Conservation (phyloP, 768 basidiomycete species). For the Lactarius vividus region DNA sequence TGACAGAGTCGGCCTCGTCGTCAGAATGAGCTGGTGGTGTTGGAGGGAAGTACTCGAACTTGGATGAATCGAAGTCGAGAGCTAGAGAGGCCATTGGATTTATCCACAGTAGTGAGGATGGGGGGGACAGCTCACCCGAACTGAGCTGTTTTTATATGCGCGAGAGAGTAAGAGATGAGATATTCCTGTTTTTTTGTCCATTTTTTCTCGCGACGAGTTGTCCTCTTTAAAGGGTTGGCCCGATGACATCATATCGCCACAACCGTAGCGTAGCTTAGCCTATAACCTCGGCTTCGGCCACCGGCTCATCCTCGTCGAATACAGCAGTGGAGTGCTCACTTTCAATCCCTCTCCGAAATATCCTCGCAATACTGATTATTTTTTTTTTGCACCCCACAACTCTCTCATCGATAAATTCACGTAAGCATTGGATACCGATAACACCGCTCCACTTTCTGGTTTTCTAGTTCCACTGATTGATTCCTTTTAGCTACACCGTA, state of each 20-base stretch:
- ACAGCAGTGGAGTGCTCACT: not conserved
- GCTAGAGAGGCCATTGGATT: slow-evolving; percentile 24
- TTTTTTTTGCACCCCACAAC: slow-evolving; percentile 2
- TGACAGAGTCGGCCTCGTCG: slow-evolving; percentile 22
- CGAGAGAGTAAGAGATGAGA: not conserved
- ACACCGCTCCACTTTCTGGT: slow-evolving; percentile 6
- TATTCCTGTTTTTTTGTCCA: not conserved
- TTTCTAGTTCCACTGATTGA: slow-evolving; percentile 1
- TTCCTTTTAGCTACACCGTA: slow-evolving; percentile 1
- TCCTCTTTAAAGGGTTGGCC: slow-evolving; percentile 13
- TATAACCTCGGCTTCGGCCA: not conserved
- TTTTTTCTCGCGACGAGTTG: slow-evolving; percentile 11
- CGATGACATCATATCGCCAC: slow-evolving; percentile 22
- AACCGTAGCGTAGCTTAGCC: not conserved
- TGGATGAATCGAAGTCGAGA: slow-evolving; percentile 23
- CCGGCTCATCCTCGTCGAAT: slow-evolving; percentile 8
- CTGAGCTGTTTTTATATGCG: slow-evolving; percentile 7
- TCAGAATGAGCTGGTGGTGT: slow-evolving; percentile 34
- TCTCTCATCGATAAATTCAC: slow-evolving; percentile 21
- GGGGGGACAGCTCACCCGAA: slow-evolving; percentile 9
- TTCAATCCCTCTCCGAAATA: not conserved
- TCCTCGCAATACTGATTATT: not conserved
- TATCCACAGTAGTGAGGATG: slow-evolving; percentile 1
- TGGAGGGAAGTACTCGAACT: slow-evolving; percentile 37
- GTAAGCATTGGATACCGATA: slow-evolving; percentile 20